Evolutionary conservation across 352 stramenopile species (phyloP).

Genomic region (Phytophthora sp.): DNA sequence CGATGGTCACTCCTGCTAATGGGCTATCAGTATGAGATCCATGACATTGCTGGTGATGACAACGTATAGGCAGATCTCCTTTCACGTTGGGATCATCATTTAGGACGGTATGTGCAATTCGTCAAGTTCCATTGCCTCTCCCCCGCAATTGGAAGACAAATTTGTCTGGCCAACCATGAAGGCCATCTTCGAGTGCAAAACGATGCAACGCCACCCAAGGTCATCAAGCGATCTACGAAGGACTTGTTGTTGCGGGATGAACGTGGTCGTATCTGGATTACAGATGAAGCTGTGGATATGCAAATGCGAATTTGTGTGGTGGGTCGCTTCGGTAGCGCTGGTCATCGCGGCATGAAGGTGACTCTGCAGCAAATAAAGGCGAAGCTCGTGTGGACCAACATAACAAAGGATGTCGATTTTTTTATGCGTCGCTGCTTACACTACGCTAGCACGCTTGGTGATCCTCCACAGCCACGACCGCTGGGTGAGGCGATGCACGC

Average conservation of each 20-base stretch:
- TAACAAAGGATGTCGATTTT: conserved; percentile 14
- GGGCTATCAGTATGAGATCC: conserved; percentile 16
- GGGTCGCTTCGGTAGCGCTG: conserved; percentile 23
- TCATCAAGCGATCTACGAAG: not conserved
- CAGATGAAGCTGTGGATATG: conserved; percentile 9
- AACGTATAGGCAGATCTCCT: conserved; percentile 18
- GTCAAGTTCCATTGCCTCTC: not conserved
- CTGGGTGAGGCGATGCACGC: not conserved
- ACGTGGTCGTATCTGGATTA: conserved; percentile 1
- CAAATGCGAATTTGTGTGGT: conserved; percentile 36
- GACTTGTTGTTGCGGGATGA: not conserved
- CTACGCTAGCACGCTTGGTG: conserved; percentile 1
- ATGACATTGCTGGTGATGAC: conserved; percentile 9
- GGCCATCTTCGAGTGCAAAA: not conserved
- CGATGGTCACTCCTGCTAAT: not conserved
- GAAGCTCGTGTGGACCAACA: conserved; percentile 13
- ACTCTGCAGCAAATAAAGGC: conserved; percentile 11
- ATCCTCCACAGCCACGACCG: conserved; percentile 3
- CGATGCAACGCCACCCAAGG: not conserved
- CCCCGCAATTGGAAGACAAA: not conserved
- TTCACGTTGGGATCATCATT: conserved; percentile 3
- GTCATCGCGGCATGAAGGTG: conserved; percentile 22
- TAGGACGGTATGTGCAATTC: conserved; percentile 3
- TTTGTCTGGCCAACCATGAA: conserved; percentile 7
- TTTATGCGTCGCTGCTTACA: conserved; percentile 31